Conservation (phyloP, 352 stramenopile species). For the Stephanocyclus meneghinianus region DNA sequence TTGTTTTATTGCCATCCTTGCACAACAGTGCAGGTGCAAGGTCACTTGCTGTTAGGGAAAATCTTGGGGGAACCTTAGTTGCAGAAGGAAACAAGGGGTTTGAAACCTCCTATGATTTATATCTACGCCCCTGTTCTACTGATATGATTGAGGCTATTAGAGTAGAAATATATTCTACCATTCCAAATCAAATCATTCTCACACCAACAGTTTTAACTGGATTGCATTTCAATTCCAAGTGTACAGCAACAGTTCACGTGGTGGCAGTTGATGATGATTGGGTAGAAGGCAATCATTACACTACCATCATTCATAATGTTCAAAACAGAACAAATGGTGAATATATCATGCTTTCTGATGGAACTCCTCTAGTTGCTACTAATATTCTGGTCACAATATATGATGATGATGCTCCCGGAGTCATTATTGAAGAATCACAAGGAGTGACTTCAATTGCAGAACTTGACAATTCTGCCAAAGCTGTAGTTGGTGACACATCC, state of each 20-base stretch:
- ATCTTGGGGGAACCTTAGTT: constrained; percentile 9
- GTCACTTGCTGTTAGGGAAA: constrained; percentile 43
- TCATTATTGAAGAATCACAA: constrained; percentile 47
- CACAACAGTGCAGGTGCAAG: constrained; percentile 33
- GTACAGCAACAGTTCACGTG: constrained; percentile 44
- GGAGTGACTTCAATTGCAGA: constrained; percentile 43
- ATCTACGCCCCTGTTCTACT: constrained; percentile 39
- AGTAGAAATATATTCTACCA: constrained; percentile 30
- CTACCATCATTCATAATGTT: constrained; percentile 40
- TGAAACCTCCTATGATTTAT: constrained; percentile 40
- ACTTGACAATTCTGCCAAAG: constrained; percentile 32
- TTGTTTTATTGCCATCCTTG: constrained; percentile 36
- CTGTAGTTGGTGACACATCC: constrained; percentile 9
- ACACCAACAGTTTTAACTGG: constrained; percentile 17
- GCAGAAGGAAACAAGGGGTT: constrained; percentile 40
- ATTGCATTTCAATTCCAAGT: constrained; percentile 27
- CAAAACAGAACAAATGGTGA: constrained; percentile 14
- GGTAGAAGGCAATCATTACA: constrained; percentile 50
- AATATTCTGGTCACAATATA: constrained; percentile 52
- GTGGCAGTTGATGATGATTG: constrained; percentile 31
- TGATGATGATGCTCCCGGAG: constrained; percentile 41
- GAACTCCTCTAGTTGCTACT: constrained; percentile 25
- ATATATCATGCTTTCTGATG: constrained; percentile 39
- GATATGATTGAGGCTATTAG: constrained; percentile 23
- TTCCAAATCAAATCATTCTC: constrained; percentile 30